Evolutionary conservation across 2,329 filamentous ascomycete species (phyloP).

Genomic region (Penicillium sp.): DNA sequence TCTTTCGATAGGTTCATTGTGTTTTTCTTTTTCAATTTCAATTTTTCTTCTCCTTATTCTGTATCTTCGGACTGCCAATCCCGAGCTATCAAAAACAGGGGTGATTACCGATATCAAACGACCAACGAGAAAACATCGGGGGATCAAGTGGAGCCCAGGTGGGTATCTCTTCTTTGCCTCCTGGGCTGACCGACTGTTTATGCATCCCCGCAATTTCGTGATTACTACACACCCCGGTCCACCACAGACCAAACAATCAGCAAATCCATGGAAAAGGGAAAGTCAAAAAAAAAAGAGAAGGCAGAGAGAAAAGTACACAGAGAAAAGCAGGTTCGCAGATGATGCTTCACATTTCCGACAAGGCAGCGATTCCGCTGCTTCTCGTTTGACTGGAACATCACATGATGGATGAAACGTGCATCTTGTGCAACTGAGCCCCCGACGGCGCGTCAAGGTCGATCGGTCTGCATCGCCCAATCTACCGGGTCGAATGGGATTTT

Average conservation of each 20-base stretch:
- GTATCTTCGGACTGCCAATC: neutral
- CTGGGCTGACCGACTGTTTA: conserved; percentile 2
- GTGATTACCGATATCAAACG: neutral
- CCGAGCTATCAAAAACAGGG: neutral
- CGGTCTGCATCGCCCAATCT: conserved; percentile 13
- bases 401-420: conserved; percentile 32
- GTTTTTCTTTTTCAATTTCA: neutral
- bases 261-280: conserved; percentile 1
- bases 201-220: conserved; percentile 9
- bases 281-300: neutral
- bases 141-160: neutral
- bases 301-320: neutral
- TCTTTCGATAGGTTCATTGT: neutral
- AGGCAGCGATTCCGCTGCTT: neutral
- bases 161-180: neutral
- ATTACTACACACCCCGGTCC: neutral
- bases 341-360: conserved; percentile 7
- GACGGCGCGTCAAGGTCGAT: conserved; percentile 10
- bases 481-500: conserved; percentile 6
- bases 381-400: conserved; percentile 22
- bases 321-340: conserved; percentile 8
- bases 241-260: conserved; percentile 12
- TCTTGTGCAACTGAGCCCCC: conserved; percentile 19
- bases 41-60: neutral
- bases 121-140: neutral